Evolutionary conservation across 2,329 filamentous ascomycete genomes (phyloP).

Genomic region (Alternaria consortialis): DNA sequence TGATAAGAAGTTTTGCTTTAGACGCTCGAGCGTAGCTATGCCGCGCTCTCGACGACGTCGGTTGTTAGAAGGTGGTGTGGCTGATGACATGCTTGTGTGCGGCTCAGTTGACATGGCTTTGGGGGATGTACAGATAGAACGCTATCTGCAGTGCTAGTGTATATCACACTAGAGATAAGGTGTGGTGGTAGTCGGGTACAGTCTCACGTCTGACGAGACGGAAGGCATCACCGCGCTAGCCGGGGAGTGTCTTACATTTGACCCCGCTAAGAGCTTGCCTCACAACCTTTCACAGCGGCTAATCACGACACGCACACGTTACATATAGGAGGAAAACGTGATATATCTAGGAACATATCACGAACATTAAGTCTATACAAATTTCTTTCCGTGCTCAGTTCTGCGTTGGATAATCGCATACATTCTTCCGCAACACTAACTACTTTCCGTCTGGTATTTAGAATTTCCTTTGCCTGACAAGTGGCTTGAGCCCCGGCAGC

Average conservation of each 20-base stretch:
- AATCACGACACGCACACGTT: not conserved
- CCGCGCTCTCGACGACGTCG: not conserved
- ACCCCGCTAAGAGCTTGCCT: not conserved
- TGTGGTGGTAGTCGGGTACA: too few species aligned
- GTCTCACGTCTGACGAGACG: not conserved
- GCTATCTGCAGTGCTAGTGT: not conserved
- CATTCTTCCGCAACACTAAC: too few species aligned
- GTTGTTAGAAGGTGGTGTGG: too few species aligned
- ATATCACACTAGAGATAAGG: not conserved
- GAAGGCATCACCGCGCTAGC: not conserved
- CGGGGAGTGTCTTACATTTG: not conserved
- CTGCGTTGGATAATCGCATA: not conserved
- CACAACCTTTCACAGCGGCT: not conserved
- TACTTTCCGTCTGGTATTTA: not conserved
- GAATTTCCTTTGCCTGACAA: conserved; percentile 7
- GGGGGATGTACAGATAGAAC: not conserved
- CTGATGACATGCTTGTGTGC: not conserved
- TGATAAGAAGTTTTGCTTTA: not conserved
- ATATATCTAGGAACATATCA: not conserved
- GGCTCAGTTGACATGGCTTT: too few species aligned
- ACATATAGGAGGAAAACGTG: not conserved
- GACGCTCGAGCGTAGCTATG: not conserved
- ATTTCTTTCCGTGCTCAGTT: too few species aligned
- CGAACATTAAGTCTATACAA: not conserved
- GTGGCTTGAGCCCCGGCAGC: conserved; percentile 30